phyloP scores from a whole-genome alignment of 106 monocot genomes.

The Ottelia alismoides region DNA sequence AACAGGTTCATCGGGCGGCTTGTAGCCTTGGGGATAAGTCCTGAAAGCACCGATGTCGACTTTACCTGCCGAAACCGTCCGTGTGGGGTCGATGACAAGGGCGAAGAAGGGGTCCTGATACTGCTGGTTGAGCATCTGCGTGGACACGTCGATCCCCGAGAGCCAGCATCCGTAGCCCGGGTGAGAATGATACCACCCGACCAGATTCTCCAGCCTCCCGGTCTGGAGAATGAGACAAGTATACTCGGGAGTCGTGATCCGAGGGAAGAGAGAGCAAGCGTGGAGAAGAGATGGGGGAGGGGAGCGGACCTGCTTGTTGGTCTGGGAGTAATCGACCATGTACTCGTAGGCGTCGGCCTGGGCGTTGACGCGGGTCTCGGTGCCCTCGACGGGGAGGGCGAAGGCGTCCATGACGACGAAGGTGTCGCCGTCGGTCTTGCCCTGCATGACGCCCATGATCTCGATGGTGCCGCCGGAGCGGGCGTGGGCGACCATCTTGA shows the following conservation, averaged over 20 bases:
- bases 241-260: no score
- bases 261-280: no score
- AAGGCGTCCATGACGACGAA: no score
- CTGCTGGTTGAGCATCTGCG: slow-evolving; percentile 88
- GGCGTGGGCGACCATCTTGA: no score
- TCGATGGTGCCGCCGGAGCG: no score
- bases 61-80: slow-evolving; percentile 84
- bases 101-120: slow-evolving; percentile 83
- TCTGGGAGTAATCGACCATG: no score
- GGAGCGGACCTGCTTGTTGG: no score
- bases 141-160: slow-evolving; percentile 81
- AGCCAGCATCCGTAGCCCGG: slow-evolving; percentile 92
- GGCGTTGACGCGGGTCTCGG: slow-evolving; percentile 83
- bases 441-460: no score
- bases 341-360: slow-evolving; percentile 88
- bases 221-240: no score
- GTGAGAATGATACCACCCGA: slow-evolving; percentile 97
- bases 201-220: slow-evolving; percentile 77
- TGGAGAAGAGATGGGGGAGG: no score
- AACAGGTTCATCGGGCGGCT: slow-evolving; percentile 80
- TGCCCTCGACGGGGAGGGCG: slow-evolving; percentile 88
- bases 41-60: slow-evolving; percentile 91
- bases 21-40: slow-evolving; percentile 77
- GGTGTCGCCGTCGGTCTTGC: no score
- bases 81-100: slow-evolving; percentile 81